phyloP scores from a whole-genome alignment of 768 basidiomycete genomes.

The Termitomyces sp. region DNA sequence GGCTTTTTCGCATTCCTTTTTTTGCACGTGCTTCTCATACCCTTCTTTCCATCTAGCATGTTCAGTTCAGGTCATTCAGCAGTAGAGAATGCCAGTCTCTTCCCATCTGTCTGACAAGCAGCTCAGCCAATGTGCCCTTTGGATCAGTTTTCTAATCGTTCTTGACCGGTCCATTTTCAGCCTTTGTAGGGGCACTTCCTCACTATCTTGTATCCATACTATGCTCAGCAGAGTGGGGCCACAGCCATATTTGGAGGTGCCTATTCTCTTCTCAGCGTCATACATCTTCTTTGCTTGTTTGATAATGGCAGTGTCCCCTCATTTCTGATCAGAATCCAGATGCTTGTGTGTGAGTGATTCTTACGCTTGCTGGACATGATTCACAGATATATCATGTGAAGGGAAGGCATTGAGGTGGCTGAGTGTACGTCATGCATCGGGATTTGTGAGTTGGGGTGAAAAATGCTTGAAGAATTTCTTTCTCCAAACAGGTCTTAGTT shows the following conservation, averaged over 20 bases:
- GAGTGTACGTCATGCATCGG: constrained; percentile 58
- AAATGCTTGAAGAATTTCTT: constrained; percentile 69
- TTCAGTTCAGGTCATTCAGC: constrained; percentile 51
- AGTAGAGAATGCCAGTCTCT: constrained; percentile 50
- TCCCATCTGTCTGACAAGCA: constrained; percentile 79
- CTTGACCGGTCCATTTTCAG: constrained; percentile 69
- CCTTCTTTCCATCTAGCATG: constrained; percentile 53
- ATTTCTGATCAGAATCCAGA: constrained; percentile 29
- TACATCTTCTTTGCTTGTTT: constrained; percentile 64
- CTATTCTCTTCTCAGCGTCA: constrained; percentile 65
- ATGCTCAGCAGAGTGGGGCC: constrained; percentile 58
- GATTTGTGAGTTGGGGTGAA: constrained; percentile 73
- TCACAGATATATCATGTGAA: constrained; percentile 63
- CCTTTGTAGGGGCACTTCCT: constrained; percentile 66
- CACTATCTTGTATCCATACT: constrained; percentile 68
- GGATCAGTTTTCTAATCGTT: constrained; percentile 61
- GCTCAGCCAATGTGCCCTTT: constrained; percentile 66
- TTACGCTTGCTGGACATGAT: constrained; percentile 58
- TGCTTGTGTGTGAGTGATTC: constrained; percentile 61
- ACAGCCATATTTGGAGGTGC: constrained; percentile 50
- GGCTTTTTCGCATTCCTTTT: constrained; percentile 69
- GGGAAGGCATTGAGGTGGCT: constrained; percentile 77
- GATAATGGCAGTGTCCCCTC: constrained; percentile 42
- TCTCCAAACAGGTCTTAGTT: constrained; percentile 61
- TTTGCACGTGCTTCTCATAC: constrained; percentile 66